Evolutionary conservation across 306 rosid species (phyloP).

Genomic region (Ziziphus jujuba): DNA sequence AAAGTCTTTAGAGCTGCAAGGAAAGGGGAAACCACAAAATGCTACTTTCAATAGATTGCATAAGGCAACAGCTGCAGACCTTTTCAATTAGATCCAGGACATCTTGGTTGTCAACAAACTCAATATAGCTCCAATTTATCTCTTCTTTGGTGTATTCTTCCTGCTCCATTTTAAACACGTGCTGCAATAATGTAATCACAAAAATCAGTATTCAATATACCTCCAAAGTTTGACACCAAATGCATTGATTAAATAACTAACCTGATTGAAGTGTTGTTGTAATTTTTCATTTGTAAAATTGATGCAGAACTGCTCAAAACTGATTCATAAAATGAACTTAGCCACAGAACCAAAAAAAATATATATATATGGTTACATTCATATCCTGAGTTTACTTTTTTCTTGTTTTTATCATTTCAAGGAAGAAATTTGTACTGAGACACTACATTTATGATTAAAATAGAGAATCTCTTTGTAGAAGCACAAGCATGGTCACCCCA

Average conservation of each 20-base stretch:
- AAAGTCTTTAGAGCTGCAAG: too few relatives aligned
- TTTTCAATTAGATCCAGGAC: conserved; percentile 97
- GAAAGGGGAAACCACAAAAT: too few relatives aligned
- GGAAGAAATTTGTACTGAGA: too few relatives aligned
- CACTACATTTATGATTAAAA: too few relatives aligned
- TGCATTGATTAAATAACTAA: conserved; percentile 13
- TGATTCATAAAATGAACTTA: conserved; percentile 26
- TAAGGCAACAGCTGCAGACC: conserved; percentile 35
- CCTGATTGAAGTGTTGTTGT: conserved; percentile 99
- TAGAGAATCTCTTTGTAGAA: too few relatives aligned
- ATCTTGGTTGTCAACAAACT: conserved; percentile 98
- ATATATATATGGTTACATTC: too few relatives aligned
- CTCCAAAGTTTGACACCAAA: too few relatives aligned
- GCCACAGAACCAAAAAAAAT: too few relatives aligned
- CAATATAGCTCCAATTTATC: conserved; percentile 98
- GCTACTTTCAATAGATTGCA: too few relatives aligned
- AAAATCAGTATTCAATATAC: conserved; percentile 4
- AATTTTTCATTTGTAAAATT: conserved; percentile 97
- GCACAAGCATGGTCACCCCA: too few relatives aligned
- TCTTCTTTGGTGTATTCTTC: conserved; percentile 98
- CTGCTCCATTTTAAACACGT: conserved; percentile 99
- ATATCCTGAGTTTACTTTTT: too few relatives aligned
- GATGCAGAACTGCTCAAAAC: conserved; percentile 99
- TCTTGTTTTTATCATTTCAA: too few relatives aligned
- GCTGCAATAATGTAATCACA: conserved; percentile 57